phyloP scores from a whole-genome alignment of 805 yeast genomes.

The Kodamaea sagamina region DNA sequence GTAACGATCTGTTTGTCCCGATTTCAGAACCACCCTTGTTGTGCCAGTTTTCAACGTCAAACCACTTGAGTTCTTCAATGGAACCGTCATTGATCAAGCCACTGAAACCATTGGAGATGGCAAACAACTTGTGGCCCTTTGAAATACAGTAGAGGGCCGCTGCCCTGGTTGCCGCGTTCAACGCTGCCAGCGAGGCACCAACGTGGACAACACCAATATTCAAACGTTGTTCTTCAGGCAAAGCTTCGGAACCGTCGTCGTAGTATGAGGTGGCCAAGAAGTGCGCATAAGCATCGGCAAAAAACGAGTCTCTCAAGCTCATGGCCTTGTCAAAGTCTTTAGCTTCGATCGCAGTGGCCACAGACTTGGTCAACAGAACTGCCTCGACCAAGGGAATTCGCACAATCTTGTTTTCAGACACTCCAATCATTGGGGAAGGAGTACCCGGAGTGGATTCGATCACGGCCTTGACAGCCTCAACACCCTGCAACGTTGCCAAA shows the following conservation, averaged over 20 bases:
- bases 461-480: constrained; percentile 76
- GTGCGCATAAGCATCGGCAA: constrained; percentile 62
- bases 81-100: constrained; percentile 68
- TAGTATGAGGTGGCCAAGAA: constrained; percentile 54
- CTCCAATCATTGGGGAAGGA: constrained; percentile 80
- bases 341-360: constrained; percentile 65
- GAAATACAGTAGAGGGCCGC: constrained; percentile 75
- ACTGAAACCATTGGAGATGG: constrained; percentile 71
- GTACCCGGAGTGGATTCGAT: constrained; percentile 65
- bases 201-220: constrained; percentile 72
- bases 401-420: constrained; percentile 68
- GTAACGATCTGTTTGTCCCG: constrained; percentile 76
- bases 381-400: constrained; percentile 72
- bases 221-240: constrained; percentile 55
- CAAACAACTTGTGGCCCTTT: constrained; percentile 70
- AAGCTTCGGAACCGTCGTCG: constrained; percentile 37
- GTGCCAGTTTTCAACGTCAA: constrained; percentile 73
- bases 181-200: constrained; percentile 81
- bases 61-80: constrained; percentile 62
- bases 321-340: constrained; percentile 73
- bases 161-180: constrained; percentile 76
- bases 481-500: constrained; percentile 78
- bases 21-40: constrained; percentile 77
- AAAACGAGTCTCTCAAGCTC: constrained; percentile 68
- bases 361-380: constrained; percentile 67